Evolutionary conservation across 768 basidiomycete genomes (phyloP).

Genomic region (Xerocomus potaroensis): DNA sequence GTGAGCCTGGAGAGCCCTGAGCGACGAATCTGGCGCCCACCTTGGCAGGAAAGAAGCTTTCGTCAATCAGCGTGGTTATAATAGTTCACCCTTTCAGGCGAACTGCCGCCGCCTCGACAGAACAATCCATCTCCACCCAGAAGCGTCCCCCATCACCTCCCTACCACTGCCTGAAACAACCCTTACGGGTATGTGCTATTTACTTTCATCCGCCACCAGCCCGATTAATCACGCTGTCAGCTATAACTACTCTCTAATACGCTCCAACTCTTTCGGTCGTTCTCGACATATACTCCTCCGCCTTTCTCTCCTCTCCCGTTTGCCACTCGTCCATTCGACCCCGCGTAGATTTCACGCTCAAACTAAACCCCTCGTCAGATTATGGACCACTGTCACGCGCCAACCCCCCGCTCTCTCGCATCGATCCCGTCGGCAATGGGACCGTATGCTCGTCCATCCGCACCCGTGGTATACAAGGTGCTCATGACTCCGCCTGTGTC

Average conservation of each 20-base stretch:
- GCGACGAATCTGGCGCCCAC: neutral
- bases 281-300: neutral
- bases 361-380: conserved; percentile 1
- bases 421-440: conserved; percentile 11
- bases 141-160: neutral
- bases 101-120: neutral
- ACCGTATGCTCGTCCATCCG: conserved; percentile 35
- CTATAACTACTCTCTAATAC: conserved; percentile 6
- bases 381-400: conserved; percentile 26
- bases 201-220: neutral
- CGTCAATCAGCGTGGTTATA: conserved; percentile 5
- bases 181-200: conserved; percentile 11
- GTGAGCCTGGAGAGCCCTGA: neutral
- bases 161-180: conserved; percentile 9
- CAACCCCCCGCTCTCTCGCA: conserved; percentile 16
- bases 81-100: neutral
- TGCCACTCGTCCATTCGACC: neutral
- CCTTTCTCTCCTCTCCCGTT: neutral
- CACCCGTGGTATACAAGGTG: conserved; percentile 46
- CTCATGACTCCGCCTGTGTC: conserved; percentile 72
- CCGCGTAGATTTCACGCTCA: neutral
- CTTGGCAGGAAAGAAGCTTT: neutral
- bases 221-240: conserved; percentile 3
- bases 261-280: conserved; percentile 1
- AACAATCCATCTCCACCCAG: neutral